These are phyloP conservation scores for Arachis monticola DNA, from an alignment of 331 rosid species.

Conservation along the genomic window DNA sequence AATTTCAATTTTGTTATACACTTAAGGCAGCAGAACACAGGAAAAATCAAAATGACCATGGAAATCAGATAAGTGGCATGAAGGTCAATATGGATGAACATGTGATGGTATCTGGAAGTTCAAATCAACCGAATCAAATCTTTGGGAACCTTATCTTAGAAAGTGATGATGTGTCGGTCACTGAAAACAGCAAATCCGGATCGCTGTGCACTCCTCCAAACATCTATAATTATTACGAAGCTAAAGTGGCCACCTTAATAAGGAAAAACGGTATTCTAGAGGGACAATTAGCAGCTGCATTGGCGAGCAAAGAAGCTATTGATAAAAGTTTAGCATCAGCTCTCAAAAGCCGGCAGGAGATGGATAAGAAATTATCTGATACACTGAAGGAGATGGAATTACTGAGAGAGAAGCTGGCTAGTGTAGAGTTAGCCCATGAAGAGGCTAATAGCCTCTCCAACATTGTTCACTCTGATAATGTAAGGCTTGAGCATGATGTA, in stretches of 20 bases:
- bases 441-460: slow-evolving; percentile 83
- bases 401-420: slow-evolving; percentile 78
- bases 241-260: slow-evolving; percentile 67
- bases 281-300: slow-evolving; percentile 79
- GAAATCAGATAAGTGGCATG: slow-evolving; percentile 50
- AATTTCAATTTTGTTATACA: slow-evolving; percentile 1
- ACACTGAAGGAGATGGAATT: slow-evolving; percentile 69
- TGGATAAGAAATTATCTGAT: slow-evolving; percentile 70
- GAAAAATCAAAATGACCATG: slow-evolving; percentile 50
- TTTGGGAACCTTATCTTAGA: slow-evolving; percentile 53
- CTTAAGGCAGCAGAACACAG: slow-evolving; percentile 66
- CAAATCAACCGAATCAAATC: slow-evolving; percentile 53
- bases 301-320: slow-evolving; percentile 72
- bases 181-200: slow-evolving; percentile 62
- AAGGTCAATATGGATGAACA: slow-evolving; percentile 61
- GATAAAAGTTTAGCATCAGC: slow-evolving; percentile 73
- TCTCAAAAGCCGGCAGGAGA: slow-evolving; percentile 74
- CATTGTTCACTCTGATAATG: slow-evolving; percentile 91
- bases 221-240: slow-evolving; percentile 74
- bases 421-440: slow-evolving; percentile 84
- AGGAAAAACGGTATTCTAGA: slow-evolving; percentile 80
- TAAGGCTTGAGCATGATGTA: slow-evolving; percentile 97
- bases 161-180: slow-evolving; percentile 49
- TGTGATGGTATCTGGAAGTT: slow-evolving; percentile 52
- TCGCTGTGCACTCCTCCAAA: slow-evolving; percentile 65